These are phyloP conservation scores for Phaffomyces thermotolerans DNA, from an alignment of 805 yeast species.

Conservation along the genomic window DNA sequence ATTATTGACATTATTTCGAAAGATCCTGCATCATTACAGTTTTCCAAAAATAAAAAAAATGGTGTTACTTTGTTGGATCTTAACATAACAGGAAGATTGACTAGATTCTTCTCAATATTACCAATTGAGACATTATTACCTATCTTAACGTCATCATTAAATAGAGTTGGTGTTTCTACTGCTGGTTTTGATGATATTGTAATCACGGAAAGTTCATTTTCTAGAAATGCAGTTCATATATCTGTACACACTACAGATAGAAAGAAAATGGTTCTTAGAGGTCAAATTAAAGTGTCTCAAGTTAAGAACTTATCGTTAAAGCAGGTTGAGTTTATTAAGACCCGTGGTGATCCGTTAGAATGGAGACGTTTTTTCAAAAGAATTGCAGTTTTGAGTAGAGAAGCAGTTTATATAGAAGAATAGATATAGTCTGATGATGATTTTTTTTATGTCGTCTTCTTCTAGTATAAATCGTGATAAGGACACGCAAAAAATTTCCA, in stretches of 20 bases:
- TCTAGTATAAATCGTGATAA: not conserved
- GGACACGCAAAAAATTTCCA: not conserved
- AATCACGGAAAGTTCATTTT: conserved; percentile 7
- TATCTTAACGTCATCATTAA: conserved; percentile 34
- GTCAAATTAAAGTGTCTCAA: conserved; percentile 37
- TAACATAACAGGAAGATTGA: conserved; percentile 37
- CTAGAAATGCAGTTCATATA: conserved; percentile 13
- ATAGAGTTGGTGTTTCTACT: conserved; percentile 33
- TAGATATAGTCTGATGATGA: too few species aligned
- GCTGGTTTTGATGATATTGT: conserved; percentile 10
- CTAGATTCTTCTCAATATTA: conserved; percentile 42
- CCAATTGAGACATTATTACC: conserved; percentile 38
- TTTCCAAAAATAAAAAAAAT: conserved; percentile 23
- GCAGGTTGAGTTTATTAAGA: conserved; percentile 47
- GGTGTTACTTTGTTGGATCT: conserved; percentile 3
- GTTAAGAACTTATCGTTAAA: conserved; percentile 34
- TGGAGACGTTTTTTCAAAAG: conserved; percentile 64
- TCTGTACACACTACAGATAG: conserved; percentile 36
- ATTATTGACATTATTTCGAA: conserved; percentile 34
- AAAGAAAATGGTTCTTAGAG: conserved; percentile 37
- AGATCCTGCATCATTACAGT: conserved; percentile 48
- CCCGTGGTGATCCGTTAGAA: conserved; percentile 63
- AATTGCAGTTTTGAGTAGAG: conserved; percentile 49
- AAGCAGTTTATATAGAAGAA: conserved; percentile 40
- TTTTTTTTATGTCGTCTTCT: too few species aligned